Base-by-base conservation (phyloP, 257 asterid species). In the Fraxinus cuspidata region DNA sequence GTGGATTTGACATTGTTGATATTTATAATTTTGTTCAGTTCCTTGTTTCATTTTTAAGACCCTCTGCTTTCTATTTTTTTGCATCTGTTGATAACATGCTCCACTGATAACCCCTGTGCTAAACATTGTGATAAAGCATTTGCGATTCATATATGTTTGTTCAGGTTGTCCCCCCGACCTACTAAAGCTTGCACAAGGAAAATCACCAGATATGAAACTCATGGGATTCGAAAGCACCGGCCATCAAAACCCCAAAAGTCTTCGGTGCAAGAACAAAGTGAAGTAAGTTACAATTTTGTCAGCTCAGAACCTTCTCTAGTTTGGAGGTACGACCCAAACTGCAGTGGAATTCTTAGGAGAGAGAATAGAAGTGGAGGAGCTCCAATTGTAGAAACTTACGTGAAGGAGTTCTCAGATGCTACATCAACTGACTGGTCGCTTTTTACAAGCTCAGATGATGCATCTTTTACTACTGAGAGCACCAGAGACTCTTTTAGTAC, bases 391-490 rank as follows among this genome's bases (percentile, higher is more conserved):
- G 86, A 80, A 65, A 82, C 81, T 23, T 81, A 74, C 56, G 74
- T 86, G 0, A 78, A 60, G 0, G 92, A 84, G 77, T 88, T 84
- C 73, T 85, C 94, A 25, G 97, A 92, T 37, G 85, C 88, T 2
- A 74, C 90, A 9, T 85, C 93, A 4, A 90, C 94, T 83, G 95
- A 88, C 28, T 89, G 93, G 87, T 90, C 96, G 78, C 83, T 84
- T 27, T 88, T 89, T 76, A 90, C 96, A 4, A 88, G 95, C 94
- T 92, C 97, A 23, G 96, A 92, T 25, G 96, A 92, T 78, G 91
- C 96, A 7, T 92, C 97, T 25, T 92, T 93, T 67, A 92, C 98
- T 0, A 90, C 96, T 0, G 98, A 93, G 83, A 90, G 98, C 81
- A 87, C 98, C 13, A 82, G 96, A 70, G 94, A 93, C 86, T 93